phyloP scores from a whole-genome alignment of 2,329 filamentous ascomycete genomes.

The Ophiognomonia clavigignenti-juglandacearum region DNA sequence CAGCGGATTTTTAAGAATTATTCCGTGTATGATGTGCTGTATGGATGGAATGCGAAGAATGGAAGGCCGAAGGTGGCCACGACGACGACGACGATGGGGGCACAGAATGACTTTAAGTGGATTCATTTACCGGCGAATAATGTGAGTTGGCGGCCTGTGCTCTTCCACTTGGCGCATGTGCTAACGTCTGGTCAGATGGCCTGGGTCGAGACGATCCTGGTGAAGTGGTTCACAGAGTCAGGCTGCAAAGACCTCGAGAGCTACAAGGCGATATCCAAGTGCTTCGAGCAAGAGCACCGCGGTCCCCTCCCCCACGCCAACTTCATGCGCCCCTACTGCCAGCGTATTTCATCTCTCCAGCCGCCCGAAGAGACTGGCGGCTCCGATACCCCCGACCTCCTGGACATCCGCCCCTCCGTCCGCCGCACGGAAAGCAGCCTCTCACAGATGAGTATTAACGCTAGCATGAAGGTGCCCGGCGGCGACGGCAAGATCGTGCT shows the following conservation, averaged over 20 bases:
- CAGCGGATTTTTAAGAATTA: conserved; percentile 38
- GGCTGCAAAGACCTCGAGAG: conserved; percentile 56
- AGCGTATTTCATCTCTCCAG: conserved; percentile 37
- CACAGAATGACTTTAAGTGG: conserved; percentile 41
- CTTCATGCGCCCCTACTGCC: conserved; percentile 58
- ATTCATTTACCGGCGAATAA: conserved; percentile 51
- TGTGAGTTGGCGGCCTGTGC: conserved; percentile 30
- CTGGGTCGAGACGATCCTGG: conserved; percentile 59
- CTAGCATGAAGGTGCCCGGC: conserved; percentile 14
- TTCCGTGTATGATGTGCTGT: conserved; percentile 46
- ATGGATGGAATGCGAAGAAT: conserved; percentile 41
- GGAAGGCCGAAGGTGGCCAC: conserved; percentile 41
- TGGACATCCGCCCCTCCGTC: conserved; percentile 14
- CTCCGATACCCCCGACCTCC: conserved; percentile 3
- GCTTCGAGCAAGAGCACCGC: conserved; percentile 57
- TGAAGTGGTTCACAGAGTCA: conserved; percentile 60
- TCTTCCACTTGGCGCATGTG: conserved; percentile 19
- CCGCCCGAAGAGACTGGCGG: conserved; percentile 19
- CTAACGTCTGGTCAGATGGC: conserved; percentile 30
- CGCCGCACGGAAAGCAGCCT: conserved; percentile 18
- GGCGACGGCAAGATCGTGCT: conserved; percentile 27
- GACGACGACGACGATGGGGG: conserved; percentile 36
- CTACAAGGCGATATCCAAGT: conserved; percentile 58
- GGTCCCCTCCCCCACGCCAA: conserved; percentile 54
- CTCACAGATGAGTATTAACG: conserved; percentile 18